Conservation (phyloP, 768 basidiomycete genomes). For the Russula emetica region DNA sequence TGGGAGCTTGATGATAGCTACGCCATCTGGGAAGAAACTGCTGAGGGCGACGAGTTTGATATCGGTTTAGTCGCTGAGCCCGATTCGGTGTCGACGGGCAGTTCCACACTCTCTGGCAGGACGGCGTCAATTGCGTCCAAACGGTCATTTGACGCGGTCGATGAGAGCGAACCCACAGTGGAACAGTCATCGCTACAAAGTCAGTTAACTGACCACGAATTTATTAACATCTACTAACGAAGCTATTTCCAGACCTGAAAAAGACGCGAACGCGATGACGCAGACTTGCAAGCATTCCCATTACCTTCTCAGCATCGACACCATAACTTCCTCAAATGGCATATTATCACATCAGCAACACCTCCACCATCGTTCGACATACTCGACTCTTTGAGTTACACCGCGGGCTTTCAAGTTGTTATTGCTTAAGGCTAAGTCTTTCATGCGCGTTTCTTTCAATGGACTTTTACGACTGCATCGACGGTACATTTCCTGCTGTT, state of each 20-base stretch:
- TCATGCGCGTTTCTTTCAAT: constrained; percentile 11
- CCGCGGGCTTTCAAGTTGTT: not conserved
- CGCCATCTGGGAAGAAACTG: constrained; percentile 14
- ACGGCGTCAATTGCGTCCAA: constrained; percentile 17
- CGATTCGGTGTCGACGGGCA: constrained; percentile 20
- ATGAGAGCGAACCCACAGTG: constrained; percentile 3
- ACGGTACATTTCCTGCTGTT: constrained; percentile 15
- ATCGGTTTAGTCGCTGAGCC: constrained; percentile 7
- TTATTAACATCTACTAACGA: not conserved
- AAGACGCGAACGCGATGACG: constrained; percentile 21
- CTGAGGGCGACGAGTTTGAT: constrained; percentile 18
- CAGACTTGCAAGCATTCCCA: not conserved
- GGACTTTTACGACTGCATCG: not conserved
- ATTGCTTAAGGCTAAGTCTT: constrained; percentile 25
- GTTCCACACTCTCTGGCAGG: constrained; percentile 20
- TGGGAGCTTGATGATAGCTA: constrained; percentile 25
- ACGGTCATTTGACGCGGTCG: constrained; percentile 17
- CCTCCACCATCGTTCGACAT: not conserved
- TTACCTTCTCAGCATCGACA: not conserved
- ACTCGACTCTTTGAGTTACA: not conserved
- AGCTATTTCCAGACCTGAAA: constrained; percentile 8
- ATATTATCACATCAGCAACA: constrained; percentile 3
- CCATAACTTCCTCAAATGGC: not conserved
- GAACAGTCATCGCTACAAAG: constrained; percentile 15
- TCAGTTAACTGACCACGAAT: not conserved